Evolutionary conservation across 257 asterid species (phyloP), one percentile per base, ranked within the genome.

Genomic region (Lithospermum erythrorhizon): DNA sequence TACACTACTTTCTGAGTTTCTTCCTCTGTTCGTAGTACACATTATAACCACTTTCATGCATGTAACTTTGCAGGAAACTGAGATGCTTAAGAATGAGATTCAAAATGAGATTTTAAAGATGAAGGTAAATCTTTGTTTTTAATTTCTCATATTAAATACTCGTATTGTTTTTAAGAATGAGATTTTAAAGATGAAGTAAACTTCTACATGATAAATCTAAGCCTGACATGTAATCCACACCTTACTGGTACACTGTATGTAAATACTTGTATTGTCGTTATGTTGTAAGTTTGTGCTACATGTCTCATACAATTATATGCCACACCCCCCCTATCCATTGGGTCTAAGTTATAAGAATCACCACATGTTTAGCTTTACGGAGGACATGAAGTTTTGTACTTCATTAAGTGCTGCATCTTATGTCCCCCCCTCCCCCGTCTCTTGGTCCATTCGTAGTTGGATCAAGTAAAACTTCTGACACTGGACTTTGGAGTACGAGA

Each of bases 1-100:
- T n/a, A n/a, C 49, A 41, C 3, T 14, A 41, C 30, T 66, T 52
- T 48, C 21, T 20, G 4, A 9, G 23, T 37, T 52, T 57, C 15
- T 61, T 7, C 21, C 54, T 35, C 64, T 53, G 49, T 35, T 5
- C 32, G 16, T 20, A n/a, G 8, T 22, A 16, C 45, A 19, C 17
- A 21, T 37, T 13, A 65, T 73, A 29, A 56, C 51, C 30, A 58
- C 17, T 11, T 21, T 29, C 20, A 30, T 64, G 25, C 62, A 15
- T 70, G 59, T 22, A 45, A 35, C 58, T 21, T 59, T 68, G 57
- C 64, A 79, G 85, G 85, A 79, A 68, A 79, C 78, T 18, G 82
- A 76, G 62, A 63, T 72, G 69, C 85, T 79, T 52, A 76, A 66
- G 67, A 65, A 66, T 69, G 76, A 69, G 75, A 59, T 79, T 69